Percentiles rank a stretch among this genome's conserved stretches.
These are phyloP conservation scores for Tanacetum coccineum DNA, from an alignment of 129 eudicot species.

Conservation along the genomic window DNA sequence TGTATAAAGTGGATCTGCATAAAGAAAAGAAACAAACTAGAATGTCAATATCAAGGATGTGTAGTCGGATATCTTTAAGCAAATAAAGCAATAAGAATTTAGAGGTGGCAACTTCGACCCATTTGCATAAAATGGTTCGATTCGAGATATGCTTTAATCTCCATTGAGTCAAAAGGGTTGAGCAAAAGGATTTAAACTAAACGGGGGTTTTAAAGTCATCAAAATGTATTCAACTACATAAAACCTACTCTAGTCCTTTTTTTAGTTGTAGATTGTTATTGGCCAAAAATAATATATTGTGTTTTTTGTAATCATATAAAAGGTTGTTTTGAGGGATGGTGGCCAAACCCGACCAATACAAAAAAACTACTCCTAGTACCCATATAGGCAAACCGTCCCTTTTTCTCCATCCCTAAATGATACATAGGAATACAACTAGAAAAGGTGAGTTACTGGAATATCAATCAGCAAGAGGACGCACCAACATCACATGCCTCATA, in stretches of 20 bases:
- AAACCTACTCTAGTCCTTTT: neutral
- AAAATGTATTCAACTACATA: neutral
- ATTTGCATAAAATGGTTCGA: neutral
- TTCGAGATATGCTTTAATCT: neutral
- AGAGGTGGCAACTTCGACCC: neutral
- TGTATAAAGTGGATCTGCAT: slow-evolving; percentile 2
- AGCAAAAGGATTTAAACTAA: neutral
- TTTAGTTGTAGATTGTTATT: neutral
- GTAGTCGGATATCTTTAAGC: no score
- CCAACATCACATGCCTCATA: no score
- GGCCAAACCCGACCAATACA: neutral
- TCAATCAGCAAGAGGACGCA: no score
- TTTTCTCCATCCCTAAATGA: neutral
- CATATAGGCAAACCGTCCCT: no score
- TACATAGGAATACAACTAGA: neutral
- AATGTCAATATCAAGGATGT: neutral
- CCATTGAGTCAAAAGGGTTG: neutral
- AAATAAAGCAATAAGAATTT: no score
- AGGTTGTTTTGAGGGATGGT: neutral
- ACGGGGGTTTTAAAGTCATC: neutral
- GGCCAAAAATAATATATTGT: neutral
- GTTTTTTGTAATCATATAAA: neutral
- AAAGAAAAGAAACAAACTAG: neutral
- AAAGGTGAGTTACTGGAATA: neutral
- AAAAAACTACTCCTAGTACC: neutral